A percentile compares a stretch with the other conserved stretches of the same genome.
These are phyloP conservation scores for slime mould (Dictyostelium discoideum) DNA, from an alignment of 78 protist genomes.

Conservation along the genomic window dicty_2.7 NC_007090.3:2542501-2543000, in stretches of 20 bases:
- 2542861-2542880: conserved; percentile 33
- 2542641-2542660: neutral
- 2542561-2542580: neutral
- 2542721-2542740: conserved; percentile 34
- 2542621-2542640: neutral
- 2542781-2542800: conserved; percentile 76
- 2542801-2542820: neutral
- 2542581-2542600: neutral
- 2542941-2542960: neutral
- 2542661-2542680: neutral
- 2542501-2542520: conserved; percentile 12
- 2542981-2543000: conserved; percentile 16
- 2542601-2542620: neutral
- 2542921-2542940: neutral
- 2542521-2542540: conserved; percentile 12
- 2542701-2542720: conserved; percentile 35
- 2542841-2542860: conserved; percentile 3
- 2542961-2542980: neutral
- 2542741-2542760: conserved; percentile 68
- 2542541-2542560: neutral
- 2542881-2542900: neutral
- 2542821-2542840: neutral
- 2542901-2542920: conserved; percentile 16
- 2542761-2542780: conserved; percentile 60
- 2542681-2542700: conserved; percentile 3